Evolutionary conservation across 257 asterid species (phyloP).

Genomic region (Solanum pimpinellifolium): DNA sequence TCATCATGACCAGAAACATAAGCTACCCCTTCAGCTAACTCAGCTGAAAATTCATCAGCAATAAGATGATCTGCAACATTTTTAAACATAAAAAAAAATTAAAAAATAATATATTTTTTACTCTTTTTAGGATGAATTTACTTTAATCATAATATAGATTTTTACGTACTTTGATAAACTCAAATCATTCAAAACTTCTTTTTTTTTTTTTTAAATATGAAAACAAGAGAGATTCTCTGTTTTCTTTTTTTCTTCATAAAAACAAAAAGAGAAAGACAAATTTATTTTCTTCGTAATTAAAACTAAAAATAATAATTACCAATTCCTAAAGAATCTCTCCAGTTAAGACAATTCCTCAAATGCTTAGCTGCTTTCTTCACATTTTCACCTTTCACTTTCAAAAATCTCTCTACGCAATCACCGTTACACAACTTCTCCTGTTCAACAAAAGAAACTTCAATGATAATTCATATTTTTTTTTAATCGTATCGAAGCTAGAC

Average conservation of each 20-base stretch:
- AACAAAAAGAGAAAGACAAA: slow-evolving; percentile 15
- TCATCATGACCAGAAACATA: slow-evolving; percentile 94
- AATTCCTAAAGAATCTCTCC: slow-evolving; percentile 80
- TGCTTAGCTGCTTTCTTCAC: slow-evolving; percentile 90
- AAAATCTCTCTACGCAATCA: slow-evolving; percentile 73
- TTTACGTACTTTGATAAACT: slow-evolving; percentile 6
- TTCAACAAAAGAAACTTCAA: not conserved
- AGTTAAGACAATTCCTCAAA: slow-evolving; percentile 56
- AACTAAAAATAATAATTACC: slow-evolving; percentile 21
- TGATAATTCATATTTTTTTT: not conserved
- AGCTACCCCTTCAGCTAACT: slow-evolving; percentile 86
- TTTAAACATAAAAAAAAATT: not conserved
- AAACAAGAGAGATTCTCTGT: slow-evolving; percentile 25
- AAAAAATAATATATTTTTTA: not conserved
- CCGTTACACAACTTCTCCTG: slow-evolving; percentile 82
- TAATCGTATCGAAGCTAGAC: not conserved
- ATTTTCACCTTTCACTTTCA: slow-evolving; percentile 65
- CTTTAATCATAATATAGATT: not conserved
- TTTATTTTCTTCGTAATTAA: not conserved
- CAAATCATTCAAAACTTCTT: not conserved
- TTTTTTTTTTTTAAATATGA: not conserved
- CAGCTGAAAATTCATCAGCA: slow-evolving; percentile 95
- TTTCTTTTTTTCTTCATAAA: not conserved
- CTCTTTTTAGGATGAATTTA: not conserved
- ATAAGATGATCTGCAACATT: slow-evolving; percentile 52